Evolutionary conservation across 805 yeast species (phyloP).

Genomic region (Saccharomycopsis oosterbeekiorum): DNA sequence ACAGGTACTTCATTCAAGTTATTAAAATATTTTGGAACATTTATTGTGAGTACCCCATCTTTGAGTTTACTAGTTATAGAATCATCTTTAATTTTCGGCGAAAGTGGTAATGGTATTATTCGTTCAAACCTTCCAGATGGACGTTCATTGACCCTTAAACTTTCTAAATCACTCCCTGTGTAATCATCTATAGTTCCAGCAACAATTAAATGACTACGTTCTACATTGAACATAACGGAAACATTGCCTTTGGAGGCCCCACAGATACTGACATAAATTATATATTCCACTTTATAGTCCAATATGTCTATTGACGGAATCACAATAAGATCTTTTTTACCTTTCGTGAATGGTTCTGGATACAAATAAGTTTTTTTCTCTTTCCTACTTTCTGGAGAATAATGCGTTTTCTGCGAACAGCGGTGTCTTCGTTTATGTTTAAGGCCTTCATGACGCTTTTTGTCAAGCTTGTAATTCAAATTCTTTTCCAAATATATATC

Average conservation of each 20-base stretch:
- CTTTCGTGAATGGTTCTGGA: neutral
- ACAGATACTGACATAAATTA: conserved; percentile 22
- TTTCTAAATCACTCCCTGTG: conserved; percentile 1
- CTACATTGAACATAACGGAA: conserved; percentile 14
- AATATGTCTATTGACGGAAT: conserved; percentile 28
- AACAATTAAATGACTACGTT: conserved; percentile 7
- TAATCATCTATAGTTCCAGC: conserved; percentile 11
- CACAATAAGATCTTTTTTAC: conserved; percentile 7
- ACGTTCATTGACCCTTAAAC: conserved; percentile 15
- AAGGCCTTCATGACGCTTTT: neutral
- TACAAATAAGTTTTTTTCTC: neutral
- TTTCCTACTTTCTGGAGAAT: neutral
- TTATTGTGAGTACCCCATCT: conserved; percentile 15
- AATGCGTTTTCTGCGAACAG: neutral
- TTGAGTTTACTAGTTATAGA: conserved; percentile 7
- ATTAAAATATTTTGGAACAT: conserved; percentile 15
- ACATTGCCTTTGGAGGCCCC: conserved; percentile 15
- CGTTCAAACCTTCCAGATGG: conserved; percentile 18
- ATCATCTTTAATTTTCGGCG: conserved; percentile 17
- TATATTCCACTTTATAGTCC: conserved; percentile 30
- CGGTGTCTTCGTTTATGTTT: neutral
- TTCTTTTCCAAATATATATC: neutral
- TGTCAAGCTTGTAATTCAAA: neutral
- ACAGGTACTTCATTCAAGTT: conserved; percentile 13
- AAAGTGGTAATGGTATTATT: conserved; percentile 15